Evolutionary conservation across 1,284 basidiomycete genomes (phyloP).

Genomic region (Fistulinella cinereoalba): DNA sequence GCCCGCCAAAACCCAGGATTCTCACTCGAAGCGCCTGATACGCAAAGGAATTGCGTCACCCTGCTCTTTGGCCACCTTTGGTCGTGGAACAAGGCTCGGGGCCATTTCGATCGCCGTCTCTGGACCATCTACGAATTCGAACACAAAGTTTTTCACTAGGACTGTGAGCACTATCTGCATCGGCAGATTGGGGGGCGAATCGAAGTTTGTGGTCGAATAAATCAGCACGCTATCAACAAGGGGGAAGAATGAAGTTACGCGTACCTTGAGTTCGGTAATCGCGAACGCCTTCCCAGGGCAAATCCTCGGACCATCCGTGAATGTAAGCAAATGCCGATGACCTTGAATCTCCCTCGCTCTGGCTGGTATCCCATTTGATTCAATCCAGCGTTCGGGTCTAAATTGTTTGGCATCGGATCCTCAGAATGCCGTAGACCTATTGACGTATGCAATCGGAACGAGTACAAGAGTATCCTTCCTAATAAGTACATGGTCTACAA

Average conservation of each 20-base stretch:
- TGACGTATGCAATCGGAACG: slow-evolving; percentile 43
- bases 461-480: slow-evolving; percentile 44
- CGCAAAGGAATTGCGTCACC: slow-evolving; percentile 16
- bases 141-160: slow-evolving; percentile 16
- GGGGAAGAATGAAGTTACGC: background rate
- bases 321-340: slow-evolving; percentile 41
- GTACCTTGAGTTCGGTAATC: slow-evolving; percentile 48
- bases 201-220: background rate
- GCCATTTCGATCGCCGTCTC: slow-evolving; percentile 16
- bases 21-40: slow-evolving; percentile 7
- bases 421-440: slow-evolving; percentile 49
- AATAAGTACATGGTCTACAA: slow-evolving; percentile 41
- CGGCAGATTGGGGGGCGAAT: no score
- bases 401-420: slow-evolving; percentile 40
- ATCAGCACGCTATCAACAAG: background rate
- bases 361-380: slow-evolving; percentile 17
- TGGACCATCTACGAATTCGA: slow-evolving; percentile 16
- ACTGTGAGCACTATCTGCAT: slow-evolving; percentile 10
- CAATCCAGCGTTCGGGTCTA: slow-evolving; percentile 42
- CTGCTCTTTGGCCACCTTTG: slow-evolving; percentile 17
- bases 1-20: no score
- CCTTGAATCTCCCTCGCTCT: slow-evolving; percentile 39
- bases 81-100: slow-evolving; percentile 15
- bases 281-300: slow-evolving; percentile 46
- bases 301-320: slow-evolving; percentile 39